phyloP scores from a whole-genome alignment of 441 rosid species.

The Theobroma grandiflorum region DNA sequence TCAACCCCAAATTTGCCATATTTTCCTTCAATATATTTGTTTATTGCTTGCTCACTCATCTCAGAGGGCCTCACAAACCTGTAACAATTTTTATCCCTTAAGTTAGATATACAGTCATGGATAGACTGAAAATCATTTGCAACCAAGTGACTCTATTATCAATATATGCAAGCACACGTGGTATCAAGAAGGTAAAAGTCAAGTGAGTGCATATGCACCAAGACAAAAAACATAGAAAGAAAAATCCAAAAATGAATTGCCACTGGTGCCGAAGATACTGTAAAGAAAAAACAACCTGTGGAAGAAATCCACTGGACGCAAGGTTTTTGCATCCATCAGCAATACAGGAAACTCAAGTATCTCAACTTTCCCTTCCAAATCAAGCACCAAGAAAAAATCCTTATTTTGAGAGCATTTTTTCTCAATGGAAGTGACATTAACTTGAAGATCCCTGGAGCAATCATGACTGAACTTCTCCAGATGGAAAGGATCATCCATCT shows the following conservation, averaged over 20 bases:
- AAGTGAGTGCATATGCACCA: too few relatives aligned
- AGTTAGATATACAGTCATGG: not conserved
- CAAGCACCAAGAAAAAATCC: constrained; percentile 82
- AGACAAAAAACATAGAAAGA: not conserved
- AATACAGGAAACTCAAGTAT: constrained; percentile 92
- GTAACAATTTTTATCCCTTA: constrained; percentile 18
- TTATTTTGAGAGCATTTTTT: constrained; percentile 59
- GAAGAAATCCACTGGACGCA: constrained; percentile 73
- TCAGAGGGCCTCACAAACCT: constrained; percentile 91
- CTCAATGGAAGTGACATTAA: constrained; percentile 49
- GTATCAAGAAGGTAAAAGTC: not conserved
- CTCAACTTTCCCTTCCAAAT: constrained; percentile 94
- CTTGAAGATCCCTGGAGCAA: constrained; percentile 61
- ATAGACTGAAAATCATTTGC: not conserved
- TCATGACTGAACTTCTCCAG: constrained; percentile 80
- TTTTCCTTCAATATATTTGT: constrained; percentile 81
- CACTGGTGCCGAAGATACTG: not conserved
- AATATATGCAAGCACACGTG: not conserved
- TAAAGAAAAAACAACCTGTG: constrained; percentile 62
- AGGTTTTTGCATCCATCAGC: constrained; percentile 71
- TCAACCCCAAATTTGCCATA: constrained; percentile 93
- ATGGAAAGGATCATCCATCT: constrained; percentile 82
- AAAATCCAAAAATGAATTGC: not conserved
- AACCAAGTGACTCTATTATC: not conserved
- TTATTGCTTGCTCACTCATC: constrained; percentile 76